Evolutionary conservation across 768 basidiomycete genomes (phyloP).

Genomic region (Albatrellus ellisii): DNA sequence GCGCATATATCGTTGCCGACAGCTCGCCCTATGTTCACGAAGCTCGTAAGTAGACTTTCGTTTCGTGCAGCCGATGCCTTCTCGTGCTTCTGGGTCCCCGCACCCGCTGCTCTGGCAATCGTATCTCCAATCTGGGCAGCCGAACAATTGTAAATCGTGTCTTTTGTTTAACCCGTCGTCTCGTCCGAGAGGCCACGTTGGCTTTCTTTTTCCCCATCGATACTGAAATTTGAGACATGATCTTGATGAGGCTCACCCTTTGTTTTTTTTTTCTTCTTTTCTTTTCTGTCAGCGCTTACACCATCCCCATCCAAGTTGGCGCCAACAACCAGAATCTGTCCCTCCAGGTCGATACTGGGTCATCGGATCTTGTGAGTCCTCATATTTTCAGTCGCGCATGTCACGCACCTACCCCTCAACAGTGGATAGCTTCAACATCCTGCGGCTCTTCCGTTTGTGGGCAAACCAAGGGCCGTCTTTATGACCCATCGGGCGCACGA

Average conservation of each 20-base stretch:
- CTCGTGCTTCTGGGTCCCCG: too few relatives aligned
- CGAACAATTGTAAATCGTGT: too few relatives aligned
- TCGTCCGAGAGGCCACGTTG: not conserved
- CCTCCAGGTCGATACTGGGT: conserved; percentile 71
- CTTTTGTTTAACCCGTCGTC: too few relatives aligned
- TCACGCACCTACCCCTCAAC: conserved; percentile 1
- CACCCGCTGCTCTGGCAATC: too few relatives aligned
- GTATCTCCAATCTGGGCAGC: too few relatives aligned
- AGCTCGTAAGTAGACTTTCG: too few relatives aligned
- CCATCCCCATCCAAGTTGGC: conserved; percentile 46
- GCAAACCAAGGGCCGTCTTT: conserved; percentile 31
- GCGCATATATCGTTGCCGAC: too few relatives aligned
- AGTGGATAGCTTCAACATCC: conserved; percentile 68
- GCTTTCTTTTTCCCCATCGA: not conserved
- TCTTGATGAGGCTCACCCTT: not conserved
- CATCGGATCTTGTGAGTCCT: conserved; percentile 57
- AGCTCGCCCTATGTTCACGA: too few relatives aligned
- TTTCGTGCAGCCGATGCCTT: too few relatives aligned
- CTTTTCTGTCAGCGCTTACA: conserved; percentile 40
- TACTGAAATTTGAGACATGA: not conserved
- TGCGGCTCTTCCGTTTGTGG: conserved; percentile 45
- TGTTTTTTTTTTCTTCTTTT: conserved; percentile 2
- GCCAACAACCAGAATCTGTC: conserved; percentile 33
- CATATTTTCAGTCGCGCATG: not conserved
- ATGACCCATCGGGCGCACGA: conserved; percentile 37